A percentile compares a stretch with the other conserved stretches of the same genome.
These are phyloP conservation scores for Raphanus raphanistrum DNA, from an alignment of 345 rosid species.

Conservation along the genomic window DNA sequence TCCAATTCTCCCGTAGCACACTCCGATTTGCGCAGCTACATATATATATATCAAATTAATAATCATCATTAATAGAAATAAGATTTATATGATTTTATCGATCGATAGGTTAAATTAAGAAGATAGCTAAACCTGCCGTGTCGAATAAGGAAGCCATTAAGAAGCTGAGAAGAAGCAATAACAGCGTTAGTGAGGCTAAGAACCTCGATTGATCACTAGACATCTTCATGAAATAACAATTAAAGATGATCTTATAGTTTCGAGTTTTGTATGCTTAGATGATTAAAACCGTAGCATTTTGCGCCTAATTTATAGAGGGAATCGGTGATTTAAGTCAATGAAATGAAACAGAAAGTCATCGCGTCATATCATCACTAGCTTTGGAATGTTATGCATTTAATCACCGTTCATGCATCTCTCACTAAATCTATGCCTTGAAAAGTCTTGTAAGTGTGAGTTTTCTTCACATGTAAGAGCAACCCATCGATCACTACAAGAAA, in stretches of 20 bases:
- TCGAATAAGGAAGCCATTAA: slow-evolving; percentile 34
- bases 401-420: slow-evolving; percentile 16
- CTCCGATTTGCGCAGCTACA: slow-evolving; percentile 59
- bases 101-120: neutral
- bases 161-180: slow-evolving; percentile 27
- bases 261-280: neutral
- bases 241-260: neutral
- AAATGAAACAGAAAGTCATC: slow-evolving; percentile 25
- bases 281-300: slow-evolving; percentile 1
- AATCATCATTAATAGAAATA: neutral
- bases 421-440: slow-evolving; percentile 21
- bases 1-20: slow-evolving; percentile 64
- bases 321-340: slow-evolving; percentile 20
- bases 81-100: neutral
- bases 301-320: slow-evolving; percentile 25
- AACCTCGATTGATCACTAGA: slow-evolving; percentile 2
- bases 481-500: no score
- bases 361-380: slow-evolving; percentile 6
- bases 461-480: neutral
- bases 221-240: slow-evolving; percentile 12
- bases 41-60: neutral
- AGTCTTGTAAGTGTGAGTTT: slow-evolving; percentile 28
- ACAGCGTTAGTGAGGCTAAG: slow-evolving; percentile 18
- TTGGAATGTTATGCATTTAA: slow-evolving; percentile 27
- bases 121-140: slow-evolving; percentile 33